Base-by-base conservation (phyloP, 345 rosid genomes). In the Citrus sp. region DNA sequence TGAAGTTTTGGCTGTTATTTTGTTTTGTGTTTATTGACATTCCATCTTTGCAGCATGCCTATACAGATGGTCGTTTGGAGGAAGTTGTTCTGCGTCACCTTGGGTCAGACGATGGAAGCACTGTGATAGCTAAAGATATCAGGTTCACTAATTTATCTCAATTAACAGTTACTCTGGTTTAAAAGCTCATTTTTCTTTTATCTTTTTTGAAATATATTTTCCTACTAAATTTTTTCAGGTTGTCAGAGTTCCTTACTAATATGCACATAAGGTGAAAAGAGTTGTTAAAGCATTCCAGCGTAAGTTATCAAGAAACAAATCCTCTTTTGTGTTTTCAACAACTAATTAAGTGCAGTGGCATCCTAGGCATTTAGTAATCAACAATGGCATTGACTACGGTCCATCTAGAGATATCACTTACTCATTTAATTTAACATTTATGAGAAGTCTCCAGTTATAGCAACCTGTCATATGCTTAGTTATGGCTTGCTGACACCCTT, bases 161-260 rank as follows among this genome's bases (percentile, higher is more conserved):
- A 18, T 64, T 42, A 64, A 38, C n/a, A 49, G 10, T 46, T 55
- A 49, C 7, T n/a, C 28, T 30, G 18, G 14, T 49, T 70, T 42
- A 12, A 73, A 35, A 24, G 38, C 40, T 34, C 32, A 1, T 7
- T 42, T 3, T 1, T 46, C 40, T 1, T n/a, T 51, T 4, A 14
- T 21, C 4, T 69, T 16, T 21, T 49, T 10, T 22, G 13, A 5
- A 64, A 49, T 70, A 51, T 62, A 56, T n/a, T 55, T 34, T 10
- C 56, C 49, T 19, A 74, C 65, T 14, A 30, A 37, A 37, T 35
- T 7, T 74, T 56, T 82, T 78, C 91, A 94, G 97, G 92, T 84
- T 92, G 80, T 86, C 97, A 5, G 98, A 89, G 80, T 86, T 92
- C 66, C 88, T 91, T 46, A 81, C 88, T 71, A 84, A 85, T 78